Evolutionary conservation across 345 rosid genomes (phyloP), one percentile per base, ranked within the genome.

Genomic region (Garcia nutans): DNA sequence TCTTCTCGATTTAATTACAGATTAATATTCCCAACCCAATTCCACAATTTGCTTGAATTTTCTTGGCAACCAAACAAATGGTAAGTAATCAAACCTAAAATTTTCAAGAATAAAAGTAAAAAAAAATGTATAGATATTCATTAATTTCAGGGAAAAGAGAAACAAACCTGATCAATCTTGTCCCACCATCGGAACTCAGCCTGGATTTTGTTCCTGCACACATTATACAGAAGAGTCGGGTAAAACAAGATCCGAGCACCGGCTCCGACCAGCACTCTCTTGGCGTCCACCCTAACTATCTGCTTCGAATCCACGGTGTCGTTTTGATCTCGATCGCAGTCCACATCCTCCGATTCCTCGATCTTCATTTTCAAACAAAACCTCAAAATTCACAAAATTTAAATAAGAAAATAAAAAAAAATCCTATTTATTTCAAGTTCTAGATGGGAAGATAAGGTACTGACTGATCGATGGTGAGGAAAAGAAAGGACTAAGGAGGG

Each of bases 131-230:
- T 1, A 37, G 7, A 37, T 7, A 65, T 6, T 65, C 47, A 65
- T 65, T n/a, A 65, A 63, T 63, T 60, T n/a, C 37, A 24, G 67
- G 58, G 45, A 50, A 6, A 8, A 70, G 28, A 24, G 74, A 33
- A 71, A 22, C 37, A 24, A 47, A 90, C 92, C 90, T 86, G 89
- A 71, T 85, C 91, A 56, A 88, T 85, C 83, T 84, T 84, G 76
- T 90, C 94, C 92, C 92, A 88, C 92, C 94, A 90, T 28, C 88
- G 82, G 82, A 88, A 90, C 80, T 88, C 92, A 6, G 90, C 6
- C 60, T 88, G 87, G 65, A 88, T 80, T 79, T 87, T 90, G 86
- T 87, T 88, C 74, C 94, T 71, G 45, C 85, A 80, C 45, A 88
- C 91, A 83, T 88, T 90, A 76, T 88, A 90, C 71, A 88, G 67